Base-by-base conservation (phyloP, 495 filamentous ascomycete species). In the Hypoxylon crocopeplum region DNA sequence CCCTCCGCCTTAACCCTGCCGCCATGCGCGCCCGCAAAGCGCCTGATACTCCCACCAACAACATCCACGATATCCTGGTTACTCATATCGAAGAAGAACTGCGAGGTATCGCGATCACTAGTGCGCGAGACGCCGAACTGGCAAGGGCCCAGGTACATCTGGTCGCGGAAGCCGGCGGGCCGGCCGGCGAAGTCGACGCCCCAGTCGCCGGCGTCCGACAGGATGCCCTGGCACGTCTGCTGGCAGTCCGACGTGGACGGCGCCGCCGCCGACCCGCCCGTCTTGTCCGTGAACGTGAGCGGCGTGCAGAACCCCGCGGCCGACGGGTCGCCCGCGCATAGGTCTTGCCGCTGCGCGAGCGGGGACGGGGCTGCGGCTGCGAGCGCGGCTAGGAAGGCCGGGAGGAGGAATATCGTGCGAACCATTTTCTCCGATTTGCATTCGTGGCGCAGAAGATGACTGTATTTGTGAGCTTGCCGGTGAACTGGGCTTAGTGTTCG, bases 31-130 rank as follows among this genome's bases (percentile, higher is more conserved):
- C 42, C 22, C 0, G 54, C 63, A 16, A 61, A 69, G 5, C 48
- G 34, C 3, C 38, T 39, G 5, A 67, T 39, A 2, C 36, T 30
- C 48, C 50, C 58, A 10, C 39, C 66, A 6, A 67, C 40, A 1
- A 61, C 29, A 12, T 60, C 63, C 1, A 67, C 30, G 11, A 69
- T 67, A 11, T 69, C 66, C 50, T 67, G 63, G 15, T 69, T 69
- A 13, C 36, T 8, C 8, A 69, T 20, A 5, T 19, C 16, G 32
- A 69, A 60, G 10, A 10, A 22, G 16, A 62, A 66, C 5, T 27
- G 1, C 15, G 33, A 0, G 12, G 27, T 40, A 3, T 64, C 62
- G 3, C 12, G 25, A 33, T 59, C 59, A 0, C 25, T 54, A 13
- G 42, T 59, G 3, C 63, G 46, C 7, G 50, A 38, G 37, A 69